phyloP scores from a whole-genome alignment of 306 rosid species.

The Trichosanthes cucumerina region DNA sequence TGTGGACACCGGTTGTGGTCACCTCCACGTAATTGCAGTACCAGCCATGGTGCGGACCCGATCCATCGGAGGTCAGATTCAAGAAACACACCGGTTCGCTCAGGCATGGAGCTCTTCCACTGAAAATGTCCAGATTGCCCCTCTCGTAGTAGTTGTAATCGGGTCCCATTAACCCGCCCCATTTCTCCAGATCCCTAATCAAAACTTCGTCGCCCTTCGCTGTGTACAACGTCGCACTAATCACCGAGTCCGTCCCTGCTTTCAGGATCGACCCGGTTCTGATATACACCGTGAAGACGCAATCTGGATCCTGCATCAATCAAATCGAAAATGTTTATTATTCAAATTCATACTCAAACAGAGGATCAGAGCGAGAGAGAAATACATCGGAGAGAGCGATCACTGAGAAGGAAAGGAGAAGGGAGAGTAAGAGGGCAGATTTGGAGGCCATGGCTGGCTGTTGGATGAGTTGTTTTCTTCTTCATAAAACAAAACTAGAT shows the following conservation, averaged over 20 bases:
- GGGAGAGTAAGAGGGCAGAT: background rate
- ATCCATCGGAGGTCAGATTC: constrained; percentile 72
- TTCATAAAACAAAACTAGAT: background rate
- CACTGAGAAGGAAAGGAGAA: constrained; percentile 22
- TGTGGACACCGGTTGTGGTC: constrained; percentile 52
- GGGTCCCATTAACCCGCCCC: constrained; percentile 79
- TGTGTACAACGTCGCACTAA: constrained; percentile 40
- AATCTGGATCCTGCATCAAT: constrained; percentile 46
- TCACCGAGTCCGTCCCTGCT: constrained; percentile 66
- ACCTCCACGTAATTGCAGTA: constrained; percentile 78
- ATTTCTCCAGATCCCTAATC: constrained; percentile 37
- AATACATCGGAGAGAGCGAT: constrained; percentile 27
- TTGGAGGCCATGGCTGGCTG: constrained; percentile 21
- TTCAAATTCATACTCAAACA: background rate
- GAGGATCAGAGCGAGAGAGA: background rate
- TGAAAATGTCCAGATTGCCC: constrained; percentile 80
- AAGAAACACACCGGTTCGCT: constrained; percentile 50
- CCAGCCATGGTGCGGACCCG: constrained; percentile 78
- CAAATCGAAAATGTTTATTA: background rate
- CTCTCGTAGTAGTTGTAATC: constrained; percentile 70
- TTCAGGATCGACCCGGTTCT: constrained; percentile 63
- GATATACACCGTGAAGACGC: constrained; percentile 53
- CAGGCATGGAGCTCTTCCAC: constrained; percentile 64
- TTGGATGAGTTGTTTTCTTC: background rate
- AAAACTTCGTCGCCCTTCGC: constrained; percentile 35